A percentile compares a stretch with the other conserved stretches of the same genome.
Evolutionary conservation across 2,329 filamentous ascomycete genomes (phyloP).

Genomic region (Phyllosticta citriasiana): DNA sequence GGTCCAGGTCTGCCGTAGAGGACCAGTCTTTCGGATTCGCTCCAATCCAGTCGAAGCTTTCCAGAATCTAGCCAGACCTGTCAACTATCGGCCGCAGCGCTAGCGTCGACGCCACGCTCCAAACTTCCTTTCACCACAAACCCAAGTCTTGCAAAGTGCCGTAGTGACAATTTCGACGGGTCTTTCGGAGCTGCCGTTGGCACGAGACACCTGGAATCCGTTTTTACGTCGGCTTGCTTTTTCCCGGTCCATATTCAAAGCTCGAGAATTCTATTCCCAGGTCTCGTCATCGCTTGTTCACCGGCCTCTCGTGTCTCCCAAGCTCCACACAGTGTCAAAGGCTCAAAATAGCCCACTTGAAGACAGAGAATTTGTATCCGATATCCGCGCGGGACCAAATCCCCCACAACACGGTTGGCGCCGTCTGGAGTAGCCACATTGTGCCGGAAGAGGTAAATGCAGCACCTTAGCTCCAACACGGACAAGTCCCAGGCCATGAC

Average conservation of each 20-base stretch:
- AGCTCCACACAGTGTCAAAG: not conserved
- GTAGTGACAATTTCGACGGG: not conserved
- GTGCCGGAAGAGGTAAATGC: not conserved
- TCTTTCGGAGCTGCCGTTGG: not conserved
- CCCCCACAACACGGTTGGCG: not conserved
- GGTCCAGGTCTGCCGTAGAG: not conserved
- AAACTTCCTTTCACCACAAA: not conserved
- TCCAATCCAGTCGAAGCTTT: not conserved
- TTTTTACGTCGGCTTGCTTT: not conserved
- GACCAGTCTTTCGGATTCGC: not conserved
- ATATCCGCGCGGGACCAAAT: not conserved
- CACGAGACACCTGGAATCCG: not conserved
- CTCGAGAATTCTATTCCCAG: not conserved
- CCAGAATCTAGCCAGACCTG: not conserved
- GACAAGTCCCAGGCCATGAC: not conserved
- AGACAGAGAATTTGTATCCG: not conserved
- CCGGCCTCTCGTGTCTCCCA: not conserved
- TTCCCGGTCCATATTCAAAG: not conserved
- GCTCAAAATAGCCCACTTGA: not conserved
- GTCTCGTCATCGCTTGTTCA: not conserved
- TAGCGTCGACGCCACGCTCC: not conserved
- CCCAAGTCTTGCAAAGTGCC: not conserved
- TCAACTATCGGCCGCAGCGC: not conserved
- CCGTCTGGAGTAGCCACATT: not conserved
- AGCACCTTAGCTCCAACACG: not conserved